Evolutionary conservation across 2,329 filamentous ascomycete genomes (phyloP).

Genomic region (Alternaria incomplexa): DNA sequence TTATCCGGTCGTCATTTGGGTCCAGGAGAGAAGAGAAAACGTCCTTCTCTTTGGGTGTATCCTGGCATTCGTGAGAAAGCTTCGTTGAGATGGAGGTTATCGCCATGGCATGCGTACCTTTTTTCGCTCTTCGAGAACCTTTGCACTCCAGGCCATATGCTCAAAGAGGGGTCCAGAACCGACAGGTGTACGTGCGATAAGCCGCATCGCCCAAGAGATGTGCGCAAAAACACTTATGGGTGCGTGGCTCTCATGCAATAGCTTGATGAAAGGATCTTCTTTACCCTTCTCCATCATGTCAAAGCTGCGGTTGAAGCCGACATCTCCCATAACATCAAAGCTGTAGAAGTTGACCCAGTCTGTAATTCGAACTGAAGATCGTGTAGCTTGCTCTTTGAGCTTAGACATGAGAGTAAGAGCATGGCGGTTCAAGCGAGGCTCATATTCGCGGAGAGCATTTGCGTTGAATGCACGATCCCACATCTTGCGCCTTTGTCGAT

Average conservation of each 20-base stretch:
- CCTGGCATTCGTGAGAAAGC: slow-evolving; percentile 13
- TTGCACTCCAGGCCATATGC: slow-evolving; percentile 32
- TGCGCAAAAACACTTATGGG: slow-evolving; percentile 29
- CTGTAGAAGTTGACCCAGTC: slow-evolving; percentile 50
- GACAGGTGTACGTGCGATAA: slow-evolving; percentile 21
- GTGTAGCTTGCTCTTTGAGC: slow-evolving; percentile 26
- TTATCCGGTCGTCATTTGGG: slow-evolving; percentile 26
- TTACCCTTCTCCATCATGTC: slow-evolving; percentile 43
- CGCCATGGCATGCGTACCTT: slow-evolving; percentile 18
- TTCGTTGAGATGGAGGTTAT: too few relatives aligned
- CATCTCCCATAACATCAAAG: slow-evolving; percentile 59
- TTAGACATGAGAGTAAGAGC: slow-evolving; percentile 30
- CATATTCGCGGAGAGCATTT: slow-evolving; percentile 45
- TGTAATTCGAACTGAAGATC: slow-evolving; percentile 33
- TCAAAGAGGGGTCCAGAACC: slow-evolving; percentile 30
- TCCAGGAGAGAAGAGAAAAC: slow-evolving; percentile 35
- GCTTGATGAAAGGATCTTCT: slow-evolving; percentile 34
- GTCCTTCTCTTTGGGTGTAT: slow-evolving; percentile 34
- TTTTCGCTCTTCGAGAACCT: slow-evolving; percentile 33
- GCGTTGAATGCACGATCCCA: slow-evolving; percentile 46
- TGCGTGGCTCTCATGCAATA: slow-evolving; percentile 33
- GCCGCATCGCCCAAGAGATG: slow-evolving; percentile 26
- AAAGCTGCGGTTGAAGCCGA: slow-evolving; percentile 52
- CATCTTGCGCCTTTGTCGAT: slow-evolving; percentile 36
- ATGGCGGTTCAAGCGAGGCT: slow-evolving; percentile 42